Base-by-base conservation (phyloP, 768 basidiomycete genomes). In the Galerina marginata region DNA sequence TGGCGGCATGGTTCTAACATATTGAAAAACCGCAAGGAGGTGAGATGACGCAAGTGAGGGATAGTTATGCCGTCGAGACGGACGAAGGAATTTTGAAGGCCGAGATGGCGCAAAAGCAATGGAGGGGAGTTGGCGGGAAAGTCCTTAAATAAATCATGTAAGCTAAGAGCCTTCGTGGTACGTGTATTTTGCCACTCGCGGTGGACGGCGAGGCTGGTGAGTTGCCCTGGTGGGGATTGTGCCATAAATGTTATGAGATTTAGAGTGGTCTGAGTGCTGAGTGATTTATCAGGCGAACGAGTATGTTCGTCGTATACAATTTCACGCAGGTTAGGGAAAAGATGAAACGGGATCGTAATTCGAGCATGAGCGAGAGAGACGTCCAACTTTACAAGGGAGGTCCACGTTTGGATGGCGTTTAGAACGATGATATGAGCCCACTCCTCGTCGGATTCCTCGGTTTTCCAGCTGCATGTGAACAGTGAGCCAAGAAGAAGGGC, bases 221-320 rank as follows among this genome's bases (percentile, higher is more conserved):
- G 33, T 16, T 53, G 50, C 16, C 58, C 58, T 23, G 58, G 50
- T 16, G 58, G 58, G 11, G 43, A 37, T 23, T 39, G 42, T 11
- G 50, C 49, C 11, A 59, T 29, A 25, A 59, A 15, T 6, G 6
- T 26, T 15, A 50, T 50, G 2, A 59, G 33, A 16, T 59, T 59
- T 4, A 12, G 25, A 6, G 44, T 23, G 12, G 50, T 53, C 40
- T 46, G 39, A 14, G 12, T 15, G 36, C 38, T 44, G 29, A 37
- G 25, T 15, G 49, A 20, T 37, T 47, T 47, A 20, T 59, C 45
- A 7, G 29, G 20, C 2, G 58, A 37, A 15, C n/a, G 33, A 14
- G 25, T 43, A 6, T 52, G 50, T 29, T 59, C 58, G 14, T 50
- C 50, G 20, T 52, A 36, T 33, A 16, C 23, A 33, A 59, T 46